Percentiles rank a stretch among this genome's conserved stretches.
phyloP scores from a whole-genome alignment of 805 yeast species.

The Priceomyces medius region DNA sequence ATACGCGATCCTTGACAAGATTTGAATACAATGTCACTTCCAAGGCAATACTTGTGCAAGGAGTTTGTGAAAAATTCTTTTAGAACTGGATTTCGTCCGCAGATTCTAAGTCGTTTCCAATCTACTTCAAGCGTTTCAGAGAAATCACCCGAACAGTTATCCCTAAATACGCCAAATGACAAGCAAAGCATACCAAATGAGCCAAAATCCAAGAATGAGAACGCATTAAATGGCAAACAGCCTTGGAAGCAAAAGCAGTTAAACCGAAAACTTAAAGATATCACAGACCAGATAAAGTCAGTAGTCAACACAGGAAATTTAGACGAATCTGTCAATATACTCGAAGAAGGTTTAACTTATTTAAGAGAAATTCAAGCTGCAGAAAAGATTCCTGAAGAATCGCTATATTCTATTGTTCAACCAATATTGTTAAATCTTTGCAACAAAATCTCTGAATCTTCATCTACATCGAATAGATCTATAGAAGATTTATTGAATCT shows the following conservation, averaged over 20 bases:
- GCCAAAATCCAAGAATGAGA: neutral
- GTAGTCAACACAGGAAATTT: constrained; percentile 20
- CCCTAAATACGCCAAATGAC: no score
- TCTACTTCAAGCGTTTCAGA: constrained; percentile 4
- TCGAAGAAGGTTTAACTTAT: constrained; percentile 41
- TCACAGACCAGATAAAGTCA: constrained; percentile 28
- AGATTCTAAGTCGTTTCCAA: constrained; percentile 9
- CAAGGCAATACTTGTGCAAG: constrained; percentile 13
- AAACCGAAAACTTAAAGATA: constrained; percentile 34
- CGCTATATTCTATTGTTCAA: constrained; percentile 26
- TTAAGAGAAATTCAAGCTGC: constrained; percentile 35
- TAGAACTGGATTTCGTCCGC: no score
- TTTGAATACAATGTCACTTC: constrained; percentile 16
- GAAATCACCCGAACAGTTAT: constrained; percentile 1
- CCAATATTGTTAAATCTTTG: constrained; percentile 23
- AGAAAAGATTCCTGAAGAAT: constrained; percentile 28
- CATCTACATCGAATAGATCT: constrained; percentile 10
- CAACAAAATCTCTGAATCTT: constrained; percentile 16
- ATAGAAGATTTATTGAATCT: constrained; percentile 26
- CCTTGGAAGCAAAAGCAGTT: constrained; percentile 8
- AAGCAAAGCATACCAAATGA: neutral
- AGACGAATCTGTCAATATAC: constrained; percentile 33
- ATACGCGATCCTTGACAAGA: neutral
- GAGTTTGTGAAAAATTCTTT: no score
- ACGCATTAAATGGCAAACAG: neutral